These are phyloP conservation scores for Decorospora gaudefroyi DNA, from an alignment of 2,329 filamentous ascomycete genomes.

Conservation along the genomic window DNA sequence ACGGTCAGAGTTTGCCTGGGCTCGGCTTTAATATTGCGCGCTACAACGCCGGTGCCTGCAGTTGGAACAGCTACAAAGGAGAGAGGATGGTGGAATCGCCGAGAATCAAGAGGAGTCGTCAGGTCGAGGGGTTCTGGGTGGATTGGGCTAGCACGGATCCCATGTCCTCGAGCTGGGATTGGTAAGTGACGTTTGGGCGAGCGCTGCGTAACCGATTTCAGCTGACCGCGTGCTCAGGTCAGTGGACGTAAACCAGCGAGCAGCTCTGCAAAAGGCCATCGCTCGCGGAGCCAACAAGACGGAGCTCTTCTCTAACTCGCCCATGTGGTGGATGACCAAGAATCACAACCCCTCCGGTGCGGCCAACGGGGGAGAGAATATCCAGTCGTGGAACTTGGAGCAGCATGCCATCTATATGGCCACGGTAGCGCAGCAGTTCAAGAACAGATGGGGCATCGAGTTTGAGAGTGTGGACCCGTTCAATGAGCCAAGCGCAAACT, in stretches of 20 bases:
- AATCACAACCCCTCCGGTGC: constrained; percentile 14
- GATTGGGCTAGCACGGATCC: constrained; percentile 10
- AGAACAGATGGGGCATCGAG: constrained; percentile 7
- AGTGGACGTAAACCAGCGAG: constrained; percentile 12
- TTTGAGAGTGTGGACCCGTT: constrained; percentile 13
- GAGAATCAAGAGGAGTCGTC: constrained; percentile 12
- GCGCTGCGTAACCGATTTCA: neutral
- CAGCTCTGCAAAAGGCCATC: constrained; percentile 11
- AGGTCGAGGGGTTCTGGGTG: constrained; percentile 15
- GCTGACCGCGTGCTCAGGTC: neutral
- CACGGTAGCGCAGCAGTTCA: constrained; percentile 10
- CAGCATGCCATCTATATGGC: constrained; percentile 15
- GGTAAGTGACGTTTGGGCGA: neutral
- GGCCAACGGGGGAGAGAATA: constrained; percentile 9
- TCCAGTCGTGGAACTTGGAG: constrained; percentile 14
- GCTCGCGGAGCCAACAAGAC: constrained; percentile 9
- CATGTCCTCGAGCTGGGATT: constrained; percentile 9
- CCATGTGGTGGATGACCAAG: constrained; percentile 14
- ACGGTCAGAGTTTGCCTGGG: constrained; percentile 7
- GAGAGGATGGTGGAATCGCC: constrained; percentile 10
- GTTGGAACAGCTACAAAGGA: constrained; percentile 9
- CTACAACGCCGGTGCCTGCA: constrained; percentile 15
- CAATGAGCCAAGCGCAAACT: constrained; percentile 15
- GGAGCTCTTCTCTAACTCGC: constrained; percentile 9
- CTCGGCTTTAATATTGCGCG: constrained; percentile 13